Percentiles rank a stretch among this genome's conserved stretches.
Conservation (phyloP, 345 rosid genomes). For the Carallia pectinifolia region DNA sequence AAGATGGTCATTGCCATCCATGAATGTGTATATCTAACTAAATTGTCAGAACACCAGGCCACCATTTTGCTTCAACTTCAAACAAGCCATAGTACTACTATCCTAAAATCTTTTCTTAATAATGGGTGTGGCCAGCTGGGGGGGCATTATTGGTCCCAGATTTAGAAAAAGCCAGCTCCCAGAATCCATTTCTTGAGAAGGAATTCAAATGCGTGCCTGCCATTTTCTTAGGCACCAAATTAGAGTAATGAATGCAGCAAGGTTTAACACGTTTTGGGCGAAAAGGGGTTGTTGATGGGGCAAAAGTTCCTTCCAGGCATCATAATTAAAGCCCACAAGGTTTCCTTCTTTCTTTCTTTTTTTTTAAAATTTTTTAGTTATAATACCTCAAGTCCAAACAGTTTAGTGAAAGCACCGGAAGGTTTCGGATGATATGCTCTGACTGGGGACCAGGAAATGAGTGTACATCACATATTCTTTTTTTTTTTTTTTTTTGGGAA, state of each 20-base stretch:
- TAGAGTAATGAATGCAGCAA: background rate
- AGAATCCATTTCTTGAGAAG: background rate
- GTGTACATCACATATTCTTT: too few species aligned
- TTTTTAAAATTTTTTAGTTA: background rate
- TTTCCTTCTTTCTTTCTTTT: background rate
- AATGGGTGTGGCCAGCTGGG: background rate
- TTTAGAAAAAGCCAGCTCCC: background rate
- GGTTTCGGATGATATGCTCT: too few species aligned
- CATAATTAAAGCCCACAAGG: background rate
- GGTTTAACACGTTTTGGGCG: too few species aligned
- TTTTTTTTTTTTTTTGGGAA: too few species aligned
- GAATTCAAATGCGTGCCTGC: background rate
- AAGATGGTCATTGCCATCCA: background rate
- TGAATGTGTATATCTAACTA: background rate
- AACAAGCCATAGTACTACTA: constrained; percentile 13
- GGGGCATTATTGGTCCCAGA: background rate
- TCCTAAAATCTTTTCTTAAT: background rate
- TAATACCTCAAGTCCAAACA: too few species aligned
- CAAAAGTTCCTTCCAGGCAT: background rate
- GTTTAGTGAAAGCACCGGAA: too few species aligned
- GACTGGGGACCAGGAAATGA: too few species aligned
- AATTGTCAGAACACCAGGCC: background rate
- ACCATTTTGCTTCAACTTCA: constrained; percentile 28
- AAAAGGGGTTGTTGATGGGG: too few species aligned
- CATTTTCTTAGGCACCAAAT: background rate